A percentile compares a stretch with the other conserved stretches of the same genome.
Conservation (phyloP, 2,329 filamentous ascomycete species). For the Xylariales sp. region DNA sequence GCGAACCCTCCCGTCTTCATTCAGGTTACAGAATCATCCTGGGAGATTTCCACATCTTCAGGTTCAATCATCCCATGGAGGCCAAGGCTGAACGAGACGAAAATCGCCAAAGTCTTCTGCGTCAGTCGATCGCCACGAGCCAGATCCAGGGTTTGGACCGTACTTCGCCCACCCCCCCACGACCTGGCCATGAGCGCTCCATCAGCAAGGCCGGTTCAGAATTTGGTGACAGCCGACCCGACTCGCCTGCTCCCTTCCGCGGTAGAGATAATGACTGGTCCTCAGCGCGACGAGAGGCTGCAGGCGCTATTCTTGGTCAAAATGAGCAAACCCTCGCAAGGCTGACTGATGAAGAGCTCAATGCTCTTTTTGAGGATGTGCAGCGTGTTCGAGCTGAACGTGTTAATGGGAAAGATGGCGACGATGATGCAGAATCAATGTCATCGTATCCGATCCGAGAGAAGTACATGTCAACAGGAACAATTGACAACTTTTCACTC, state of each 20-base stretch:
- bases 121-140: slow-evolving; percentile 70
- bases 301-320: slow-evolving; percentile 74
- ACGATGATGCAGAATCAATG: slow-evolving; percentile 86
- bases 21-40: slow-evolving; percentile 94
- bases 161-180: slow-evolving; percentile 52
- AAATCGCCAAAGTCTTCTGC: slow-evolving; percentile 76
- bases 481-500: slow-evolving; percentile 91
- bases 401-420: slow-evolving; percentile 69
- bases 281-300: slow-evolving; percentile 88
- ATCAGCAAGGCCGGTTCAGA: slow-evolving; percentile 77
- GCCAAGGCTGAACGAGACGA: slow-evolving; percentile 88
- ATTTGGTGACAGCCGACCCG: slow-evolving; percentile 69
- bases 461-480: slow-evolving; percentile 93
- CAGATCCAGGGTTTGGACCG: slow-evolving; percentile 56
- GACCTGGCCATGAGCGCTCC: slow-evolving; percentile 71
- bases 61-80: slow-evolving; percentile 97
- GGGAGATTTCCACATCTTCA: slow-evolving; percentile 97
- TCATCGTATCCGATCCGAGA: slow-evolving; percentile 85
- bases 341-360: slow-evolving; percentile 89
- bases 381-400: slow-evolving; percentile 78
- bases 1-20: slow-evolving; percentile 78
- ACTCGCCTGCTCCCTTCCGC: slow-evolving; percentile 70
- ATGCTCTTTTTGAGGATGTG: slow-evolving; percentile 89
- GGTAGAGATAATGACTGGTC: slow-evolving; percentile 91
- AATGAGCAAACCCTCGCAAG: slow-evolving; percentile 88